Evolutionary conservation across 2,329 filamentous ascomycete genomes (phyloP), one percentile per base, ranked within the genome.

Genomic region (Colletotrichum cuscutae): DNA sequence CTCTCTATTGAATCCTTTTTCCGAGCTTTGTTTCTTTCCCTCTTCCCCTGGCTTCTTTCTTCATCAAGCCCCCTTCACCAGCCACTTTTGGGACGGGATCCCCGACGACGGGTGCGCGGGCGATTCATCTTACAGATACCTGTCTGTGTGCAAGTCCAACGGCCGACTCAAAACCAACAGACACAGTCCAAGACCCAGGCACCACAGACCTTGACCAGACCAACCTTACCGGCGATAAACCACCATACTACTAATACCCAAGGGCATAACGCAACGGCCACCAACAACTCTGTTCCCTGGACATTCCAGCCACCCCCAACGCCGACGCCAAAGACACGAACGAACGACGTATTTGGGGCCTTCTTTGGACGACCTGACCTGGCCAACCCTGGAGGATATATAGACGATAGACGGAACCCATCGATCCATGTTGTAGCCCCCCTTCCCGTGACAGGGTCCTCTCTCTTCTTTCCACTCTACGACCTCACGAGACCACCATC

Each of bases 91-190:
- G 66, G 56, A 70, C 71, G 71, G 70, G 61, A 60, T 62, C 49
- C 70, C 71, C 49, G 54, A 68, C 70, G 65, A 69, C 70, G 59
- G 42, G 59, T 64, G 70, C 70, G 66, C 56, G 54, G 66, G 54
- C 66, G 28, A 65, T 72, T 32, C 58, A 30, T 61, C 63, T 65
- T 35, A 22, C 37, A 42, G 37, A 42, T 42, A 42, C 37, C 24
- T 54, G 54, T 69, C 69, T 56, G 57, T 28, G 32, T 65, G 62
- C 62, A 65, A 57, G 52, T 65, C 35, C 62, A 61, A 37, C 66
- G 49, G 42, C 46, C 66, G 42, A 57, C 59, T 30, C 42, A 13
- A 58, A 56, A 56, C 56, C 60, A 65, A 70, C 56, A 57, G 60
- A 71, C 60, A 37, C 15, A 13, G 61, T 64, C 49, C 61, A 54